Base-by-base conservation (phyloP, 148 eudicot species). In the Dianthus caryophyllus region DNA sequence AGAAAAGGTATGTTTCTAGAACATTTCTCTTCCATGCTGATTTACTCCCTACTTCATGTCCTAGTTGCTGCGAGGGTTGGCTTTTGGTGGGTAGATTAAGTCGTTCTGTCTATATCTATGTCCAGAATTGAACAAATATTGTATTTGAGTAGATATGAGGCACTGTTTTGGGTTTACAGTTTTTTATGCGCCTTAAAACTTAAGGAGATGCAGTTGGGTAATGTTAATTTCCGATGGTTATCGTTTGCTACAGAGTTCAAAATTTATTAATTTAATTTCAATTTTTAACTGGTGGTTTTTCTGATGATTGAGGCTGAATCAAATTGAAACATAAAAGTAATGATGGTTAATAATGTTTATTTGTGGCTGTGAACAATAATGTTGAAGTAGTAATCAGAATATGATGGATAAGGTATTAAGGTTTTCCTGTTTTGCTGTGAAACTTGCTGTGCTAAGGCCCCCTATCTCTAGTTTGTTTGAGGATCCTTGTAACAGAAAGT, bases 1-100 rank as follows among this genome's bases (percentile, higher is more conserved):
- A 90, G 85, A 93, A 93, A 83, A 87, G 91, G 98, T 87, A 67
- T 64, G 61, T 55, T 36, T 4, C 36, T 62, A 63, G 24, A 25
- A 24, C 67, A 9, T 39, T 52, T 36, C 14, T 26, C 38, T 33
- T 31, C 1, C 22, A 60, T 20, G 46, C 64, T 36, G 46, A 60
- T 25, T 18, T 60, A 60, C 16, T 21, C 30, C 26, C n/a, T 6
- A 22, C 12, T 53, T 22, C 38, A 2, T 33, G 38, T 7, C 38
- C 4, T 50, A 5, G 0, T 30, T 12, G 30, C 14, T 9, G 58
- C 11, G 26, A 1, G 26, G 58, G 9, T 26, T 15, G 41, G 61
- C 22, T n/a, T 29, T 38, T 27, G 9, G 2, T 57, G 61, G 39
- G 61, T n/a, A 0, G 39, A 29, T 57, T 10, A 6, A 57, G 39